A percentile compares a stretch with the other conserved stretches of the same genome.
phyloP scores from a whole-genome alignment of 169 alveolate genomes.

The Cryptosporidium meleagridis region DNA sequence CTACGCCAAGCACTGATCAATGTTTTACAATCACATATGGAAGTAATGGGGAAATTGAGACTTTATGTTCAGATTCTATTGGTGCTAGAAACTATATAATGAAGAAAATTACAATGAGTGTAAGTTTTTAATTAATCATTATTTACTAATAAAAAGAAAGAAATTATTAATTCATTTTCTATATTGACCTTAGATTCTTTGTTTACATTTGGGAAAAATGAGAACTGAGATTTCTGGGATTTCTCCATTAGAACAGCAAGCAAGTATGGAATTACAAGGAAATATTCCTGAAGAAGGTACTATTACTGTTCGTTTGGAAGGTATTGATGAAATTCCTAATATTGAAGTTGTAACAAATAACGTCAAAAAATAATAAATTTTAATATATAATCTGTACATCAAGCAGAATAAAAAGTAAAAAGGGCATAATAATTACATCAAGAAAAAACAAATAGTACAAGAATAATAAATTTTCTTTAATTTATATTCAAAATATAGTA shows the following conservation, averaged over 20 bases:
- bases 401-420: neutral
- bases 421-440: neutral
- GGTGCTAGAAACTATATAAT: slow-evolving; percentile 73
- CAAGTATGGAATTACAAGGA: slow-evolving; percentile 62
- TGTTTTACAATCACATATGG: slow-evolving; percentile 54
- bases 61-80: slow-evolving; percentile 58
- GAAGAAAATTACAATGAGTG: slow-evolving; percentile 69
- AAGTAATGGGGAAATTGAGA: slow-evolving; percentile 12
- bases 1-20: slow-evolving; percentile 68
- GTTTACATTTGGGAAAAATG: slow-evolving; percentile 62
- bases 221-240: slow-evolving; percentile 65
- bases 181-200: slow-evolving; percentile 24
- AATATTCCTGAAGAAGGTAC: slow-evolving; percentile 61
- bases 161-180: neutral
- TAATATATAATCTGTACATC: neutral
- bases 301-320: slow-evolving; percentile 56
- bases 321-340: slow-evolving; percentile 51
- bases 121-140: slow-evolving; percentile 52
- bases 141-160: too few relatives aligned
- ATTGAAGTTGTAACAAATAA: slow-evolving; percentile 54
- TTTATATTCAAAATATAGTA: neutral
- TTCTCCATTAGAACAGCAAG: slow-evolving; percentile 69
- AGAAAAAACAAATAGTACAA: neutral
- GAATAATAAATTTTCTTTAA: neutral
- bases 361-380: neutral